Percentiles rank a stretch among this genome's conserved stretches.
phyloP scores from a whole-genome alignment of 2,329 filamentous ascomycete genomes.

The Pseudogymnoascus sp. region DNA sequence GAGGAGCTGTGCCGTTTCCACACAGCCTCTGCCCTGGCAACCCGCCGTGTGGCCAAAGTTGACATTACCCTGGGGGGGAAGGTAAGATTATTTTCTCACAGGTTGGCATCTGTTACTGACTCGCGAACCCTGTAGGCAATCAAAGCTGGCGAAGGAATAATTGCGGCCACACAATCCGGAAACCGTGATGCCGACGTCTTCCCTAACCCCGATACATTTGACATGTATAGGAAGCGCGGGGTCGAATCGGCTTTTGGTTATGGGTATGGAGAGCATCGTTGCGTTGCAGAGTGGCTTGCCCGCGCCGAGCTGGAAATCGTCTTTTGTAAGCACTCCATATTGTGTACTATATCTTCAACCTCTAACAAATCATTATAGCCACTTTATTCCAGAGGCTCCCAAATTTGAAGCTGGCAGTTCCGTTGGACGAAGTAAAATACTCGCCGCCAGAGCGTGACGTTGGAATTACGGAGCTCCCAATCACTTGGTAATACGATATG shows the following conservation, averaged over 20 bases:
- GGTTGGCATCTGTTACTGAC: not conserved
- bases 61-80: conserved; percentile 38
- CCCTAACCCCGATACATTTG: conserved; percentile 33
- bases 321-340: conserved; percentile 30
- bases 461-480: conserved; percentile 33
- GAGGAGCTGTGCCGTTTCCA: conserved; percentile 42
- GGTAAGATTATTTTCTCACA: conserved; percentile 16
- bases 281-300: conserved; percentile 38
- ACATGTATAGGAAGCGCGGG: conserved; percentile 34
- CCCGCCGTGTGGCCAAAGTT: conserved; percentile 39
- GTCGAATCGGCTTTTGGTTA: conserved; percentile 34
- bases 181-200: conserved; percentile 41
- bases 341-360: not conserved
- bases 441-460: conserved; percentile 33
- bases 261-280: conserved; percentile 39
- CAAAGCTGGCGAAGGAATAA: conserved; percentile 37
- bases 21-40: conserved; percentile 39
- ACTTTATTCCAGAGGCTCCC: conserved; percentile 34
- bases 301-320: conserved; percentile 35
- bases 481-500: conserved; percentile 25
- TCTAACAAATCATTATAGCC: conserved; percentile 17
- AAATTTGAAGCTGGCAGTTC: conserved; percentile 32
- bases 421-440: conserved; percentile 33
- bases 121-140: conserved; percentile 18
- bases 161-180: conserved; percentile 39